Base-by-base conservation (phyloP, 306 rosid genomes). In the Cucumis cinereus region DNA sequence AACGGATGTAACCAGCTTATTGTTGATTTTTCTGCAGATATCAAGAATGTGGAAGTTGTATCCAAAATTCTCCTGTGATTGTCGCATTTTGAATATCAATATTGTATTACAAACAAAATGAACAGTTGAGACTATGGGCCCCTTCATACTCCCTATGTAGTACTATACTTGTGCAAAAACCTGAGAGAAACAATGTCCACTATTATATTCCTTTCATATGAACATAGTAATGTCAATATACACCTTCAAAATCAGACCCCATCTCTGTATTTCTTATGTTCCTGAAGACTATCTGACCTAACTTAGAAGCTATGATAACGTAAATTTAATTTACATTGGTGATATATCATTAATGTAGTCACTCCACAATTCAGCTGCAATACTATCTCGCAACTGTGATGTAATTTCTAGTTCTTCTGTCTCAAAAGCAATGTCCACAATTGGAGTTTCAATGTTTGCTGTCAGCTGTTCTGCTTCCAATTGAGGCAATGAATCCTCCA, bases 311-410 rank as follows among this genome's bases (percentile, higher is more conserved):
- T 71, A 72, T 63, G 52, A 72, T 41, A 84, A 52, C 19, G 56
- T 0, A 47, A 58, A 74, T 22, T 60, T 49, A 58, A 83, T 81
- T 87, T 90, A 90, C 83, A 86, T 38, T n/a, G 89, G 77, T 14
- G 89, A 84, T 52, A 85, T 74, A 69, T 79, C 88, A 58, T 81
- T 84, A 76, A 87, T 77, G 56, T 82, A 90, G 82, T 85, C 92
- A 82, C 86, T 83, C 98, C 98, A 92, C 87, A 92, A 79, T 52
- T 86, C 92, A 74, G 90, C 36, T 57, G 96, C 88, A 80, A 90
- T 85, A 17, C 87, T 84, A 77, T 87, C 90, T 81, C 96, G 85
- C 76, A 83, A 35, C 79, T 80, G 87, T 1, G 84, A 79, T 67
- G 89, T 81, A 70, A 81, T 68, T 30, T 85, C 83, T 58, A 85